Base-by-base conservation (phyloP, 345 rosid species). In the Boechera divaricarpa region DNA sequence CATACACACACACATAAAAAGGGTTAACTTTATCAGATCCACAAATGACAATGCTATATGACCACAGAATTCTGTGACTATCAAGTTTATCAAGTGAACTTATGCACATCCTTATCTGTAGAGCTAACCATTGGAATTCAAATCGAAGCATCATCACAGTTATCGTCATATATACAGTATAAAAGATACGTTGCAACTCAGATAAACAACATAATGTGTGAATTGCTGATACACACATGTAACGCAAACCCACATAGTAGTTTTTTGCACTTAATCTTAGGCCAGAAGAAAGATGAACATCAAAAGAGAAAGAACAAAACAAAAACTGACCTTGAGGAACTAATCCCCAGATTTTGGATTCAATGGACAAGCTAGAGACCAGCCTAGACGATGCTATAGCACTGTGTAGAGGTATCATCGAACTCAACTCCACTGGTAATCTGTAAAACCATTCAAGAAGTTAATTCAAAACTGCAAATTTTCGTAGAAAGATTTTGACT, bases 321-420 rank as follows among this genome's bases (percentile, higher is more conserved):
- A 28, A 74, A 11, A 44, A 73, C 42, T 28, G 33, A 88, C 96
- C 93, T 88, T 87, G 91, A 85, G 90, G 90, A 73, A 89, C 94
- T 47, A 91, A 67, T 61, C 87, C 86, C 94, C 89, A 89, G 76
- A 85, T 72, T 42, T 66, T 83, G 64, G 87, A 83, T 63, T 80
- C 92, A 48, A 79, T 65, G 10, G 94, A 75, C 86, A 89, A 84
- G 77, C 87, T 85, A 48, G 94, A 91, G 5, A 75, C 70, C 32
- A 91, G 77, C 79, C 88, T 83, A 9, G 94, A 85, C 10, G 89
- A 85, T 41, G 94, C 97, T 69, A 85, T 79, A 24, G 91, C 92
- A 39, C 77, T 86, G 76, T 91, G 85, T 67, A 91, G 79, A 29
- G 97, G 94, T 77, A 87, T 12, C 89, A 91, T 85, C 45, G 92